Evolutionary conservation across 2,329 filamentous ascomycete species (phyloP).

Genomic region (Xylaria multiplex): DNA sequence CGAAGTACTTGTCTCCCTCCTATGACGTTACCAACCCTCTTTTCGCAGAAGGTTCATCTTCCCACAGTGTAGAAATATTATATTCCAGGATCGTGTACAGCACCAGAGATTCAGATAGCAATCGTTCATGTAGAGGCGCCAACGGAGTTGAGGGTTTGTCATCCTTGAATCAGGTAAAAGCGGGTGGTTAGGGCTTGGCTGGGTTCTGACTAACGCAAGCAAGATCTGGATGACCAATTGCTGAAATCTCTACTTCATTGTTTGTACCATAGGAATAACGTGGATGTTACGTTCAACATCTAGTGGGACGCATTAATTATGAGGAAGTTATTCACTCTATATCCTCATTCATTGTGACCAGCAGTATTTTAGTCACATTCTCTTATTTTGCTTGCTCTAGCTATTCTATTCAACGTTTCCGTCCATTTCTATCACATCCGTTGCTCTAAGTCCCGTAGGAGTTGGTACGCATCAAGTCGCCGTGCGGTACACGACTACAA

Average conservation of each 20-base stretch:
- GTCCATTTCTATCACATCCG: background rate
- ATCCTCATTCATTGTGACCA: background rate
- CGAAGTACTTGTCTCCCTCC: constrained; percentile 14
- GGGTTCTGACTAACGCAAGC: constrained; percentile 24
- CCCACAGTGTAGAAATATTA: constrained; percentile 27
- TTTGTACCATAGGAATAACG: constrained; percentile 40
- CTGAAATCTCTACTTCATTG: constrained; percentile 45
- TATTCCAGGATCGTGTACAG: constrained; percentile 29
- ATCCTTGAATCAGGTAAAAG: constrained; percentile 34
- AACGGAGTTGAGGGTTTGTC: constrained; percentile 41
- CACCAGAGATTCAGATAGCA: constrained; percentile 27
- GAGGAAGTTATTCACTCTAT: constrained; percentile 11
- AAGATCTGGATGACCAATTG: constrained; percentile 21
- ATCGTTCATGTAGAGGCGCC: constrained; percentile 31
- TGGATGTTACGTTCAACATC: constrained; percentile 1
- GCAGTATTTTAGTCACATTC: background rate
- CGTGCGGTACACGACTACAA: background rate
- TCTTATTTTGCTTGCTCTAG: background rate
- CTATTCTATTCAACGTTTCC: background rate
- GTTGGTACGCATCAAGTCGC: background rate
- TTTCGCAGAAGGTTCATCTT: constrained; percentile 14
- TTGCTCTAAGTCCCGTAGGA: background rate
- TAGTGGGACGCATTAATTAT: constrained; percentile 10
- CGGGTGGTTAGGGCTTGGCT: constrained; percentile 32
- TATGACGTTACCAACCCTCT: constrained; percentile 9